Evolutionary conservation across 2,329 filamentous ascomycete genomes (phyloP), one percentile per base, ranked within the genome.

Genomic region (Calonectria pauciramosa): DNA sequence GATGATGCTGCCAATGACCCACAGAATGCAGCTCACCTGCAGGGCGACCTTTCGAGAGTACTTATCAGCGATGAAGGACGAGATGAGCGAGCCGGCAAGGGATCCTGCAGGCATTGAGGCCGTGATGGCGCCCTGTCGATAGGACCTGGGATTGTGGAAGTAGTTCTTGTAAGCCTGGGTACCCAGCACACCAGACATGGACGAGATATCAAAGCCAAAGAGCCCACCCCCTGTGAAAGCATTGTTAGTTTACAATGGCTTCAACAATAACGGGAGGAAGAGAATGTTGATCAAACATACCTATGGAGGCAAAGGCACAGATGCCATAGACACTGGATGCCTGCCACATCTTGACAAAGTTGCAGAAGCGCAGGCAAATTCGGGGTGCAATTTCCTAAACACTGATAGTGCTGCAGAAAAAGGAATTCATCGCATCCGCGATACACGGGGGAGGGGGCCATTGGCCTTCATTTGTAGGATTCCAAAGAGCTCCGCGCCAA

Each of bases 151-250:
- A 70, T 94, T 90, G 79, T 91, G 87, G 85, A 95, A 95, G 84
- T 94, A 95, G 80, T 90, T 91, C 79, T 91, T 92, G 83, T 96
- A 96, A 60, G 92, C 90, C 71, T 91, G 84, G 0, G 92, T 94
- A 36, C 91, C 92, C 47, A 95, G 87, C 30, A 92, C 91, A 59
- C 90, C 91, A 47, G 91, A 92, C 93, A 95, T 95, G 54, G 92
- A 94, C 71, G 90, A 91, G 80, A 96, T 95, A 85, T 96, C 94
- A 82, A 96, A 96, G 79, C 94, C 94, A 81, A 96, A 95, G 32
- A 95, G 87, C 30, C 90, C 91, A 82, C 93, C 93, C 78, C 93
- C 93, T 86, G 88, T 9, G 36, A 64, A 51, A n/a, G 13, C 47
- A 16, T 20, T 51, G 34, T 73, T n/a, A 72, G 70, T 44, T n/a